These are phyloP conservation scores for Fusarium nematophilum DNA, from an alignment of 2,329 filamentous ascomycete genomes.

Conservation along the genomic window DNA sequence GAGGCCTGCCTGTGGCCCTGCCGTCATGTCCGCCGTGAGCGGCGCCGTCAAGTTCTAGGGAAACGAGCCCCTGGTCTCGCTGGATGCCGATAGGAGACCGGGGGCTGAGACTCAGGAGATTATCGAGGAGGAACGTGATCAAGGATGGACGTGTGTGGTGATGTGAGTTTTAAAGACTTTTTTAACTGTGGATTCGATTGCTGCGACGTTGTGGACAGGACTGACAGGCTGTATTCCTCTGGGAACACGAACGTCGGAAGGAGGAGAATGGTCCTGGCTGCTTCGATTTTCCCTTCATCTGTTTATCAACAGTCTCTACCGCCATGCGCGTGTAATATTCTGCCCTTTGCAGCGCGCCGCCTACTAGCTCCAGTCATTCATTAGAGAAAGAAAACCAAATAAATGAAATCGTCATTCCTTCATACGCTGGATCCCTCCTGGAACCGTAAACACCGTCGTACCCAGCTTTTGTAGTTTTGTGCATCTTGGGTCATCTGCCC, in stretches of 20 bases:
- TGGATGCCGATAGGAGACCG: constrained; percentile 23
- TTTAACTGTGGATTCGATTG: no score
- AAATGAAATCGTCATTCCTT: constrained; percentile 42
- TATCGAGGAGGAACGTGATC: not conserved
- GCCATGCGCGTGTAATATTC: constrained; percentile 24
- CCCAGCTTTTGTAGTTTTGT: constrained; percentile 28
- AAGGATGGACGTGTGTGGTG: constrained; percentile 23
- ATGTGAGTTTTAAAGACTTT: constrained; percentile 37
- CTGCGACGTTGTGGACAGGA: no score
- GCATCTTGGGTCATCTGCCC: not conserved
- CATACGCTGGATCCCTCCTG: constrained; percentile 36
- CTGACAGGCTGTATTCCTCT: constrained; percentile 2
- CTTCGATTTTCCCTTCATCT: constrained; percentile 2
- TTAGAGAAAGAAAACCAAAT: constrained; percentile 33
- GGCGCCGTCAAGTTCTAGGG: constrained; percentile 41
- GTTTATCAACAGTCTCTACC: constrained; percentile 36
- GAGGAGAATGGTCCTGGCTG: constrained; percentile 5
- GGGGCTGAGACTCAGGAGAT: constrained; percentile 29
- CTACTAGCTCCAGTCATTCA: constrained; percentile 45
- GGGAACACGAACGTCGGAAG: no score
- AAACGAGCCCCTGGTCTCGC: constrained; percentile 34
- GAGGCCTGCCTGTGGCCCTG: constrained; percentile 41
- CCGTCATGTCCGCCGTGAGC: constrained; percentile 35
- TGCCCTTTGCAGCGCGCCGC: constrained; percentile 18
- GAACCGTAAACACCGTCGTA: constrained; percentile 44